A percentile compares a stretch with the other conserved stretches of the same genome.
Evolutionary conservation across 129 eudicot species (phyloP).

Genomic region (Centrapalus pauciflorus): DNA sequence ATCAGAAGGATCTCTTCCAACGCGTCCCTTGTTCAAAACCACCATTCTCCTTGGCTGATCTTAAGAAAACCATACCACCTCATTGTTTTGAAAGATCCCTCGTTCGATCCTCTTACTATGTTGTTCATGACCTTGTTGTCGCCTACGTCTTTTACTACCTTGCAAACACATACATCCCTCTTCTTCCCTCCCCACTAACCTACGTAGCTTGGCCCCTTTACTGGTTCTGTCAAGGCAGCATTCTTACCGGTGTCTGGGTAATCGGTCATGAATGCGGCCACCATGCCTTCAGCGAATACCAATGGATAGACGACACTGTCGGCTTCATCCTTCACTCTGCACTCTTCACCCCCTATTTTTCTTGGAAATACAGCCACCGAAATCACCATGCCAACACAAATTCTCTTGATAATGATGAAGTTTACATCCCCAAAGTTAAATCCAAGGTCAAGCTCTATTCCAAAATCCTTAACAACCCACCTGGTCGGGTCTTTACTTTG

Average conservation of each 20-base stretch:
- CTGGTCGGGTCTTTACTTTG: too few species aligned
- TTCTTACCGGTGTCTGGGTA: not conserved
- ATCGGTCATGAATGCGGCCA: too few species aligned
- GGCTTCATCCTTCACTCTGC: conserved; percentile 17
- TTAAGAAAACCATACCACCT: not conserved
- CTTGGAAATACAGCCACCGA: conserved; percentile 21
- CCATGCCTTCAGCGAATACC: too few species aligned
- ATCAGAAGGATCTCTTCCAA: too few species aligned
- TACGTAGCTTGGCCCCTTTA: not conserved
- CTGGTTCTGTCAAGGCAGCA: not conserved
- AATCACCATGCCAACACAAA: conserved; percentile 22
- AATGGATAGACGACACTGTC: too few species aligned
- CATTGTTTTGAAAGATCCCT: not conserved
- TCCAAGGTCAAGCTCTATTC: too few species aligned
- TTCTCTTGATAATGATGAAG: too few species aligned
- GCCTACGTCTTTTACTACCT: too few species aligned
- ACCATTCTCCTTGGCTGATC: not conserved
- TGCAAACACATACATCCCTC: not conserved
- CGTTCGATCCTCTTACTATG: not conserved
- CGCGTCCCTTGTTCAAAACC: too few species aligned
- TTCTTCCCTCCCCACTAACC: not conserved
- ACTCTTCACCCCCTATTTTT: conserved; percentile 9
- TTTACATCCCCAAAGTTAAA: too few species aligned
- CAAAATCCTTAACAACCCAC: too few species aligned
- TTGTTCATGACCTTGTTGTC: not conserved